Evolutionary conservation across 179 eudicot species (phyloP), one percentile per base, ranked within the genome.

Genomic region (Silene coronaria): DNA sequence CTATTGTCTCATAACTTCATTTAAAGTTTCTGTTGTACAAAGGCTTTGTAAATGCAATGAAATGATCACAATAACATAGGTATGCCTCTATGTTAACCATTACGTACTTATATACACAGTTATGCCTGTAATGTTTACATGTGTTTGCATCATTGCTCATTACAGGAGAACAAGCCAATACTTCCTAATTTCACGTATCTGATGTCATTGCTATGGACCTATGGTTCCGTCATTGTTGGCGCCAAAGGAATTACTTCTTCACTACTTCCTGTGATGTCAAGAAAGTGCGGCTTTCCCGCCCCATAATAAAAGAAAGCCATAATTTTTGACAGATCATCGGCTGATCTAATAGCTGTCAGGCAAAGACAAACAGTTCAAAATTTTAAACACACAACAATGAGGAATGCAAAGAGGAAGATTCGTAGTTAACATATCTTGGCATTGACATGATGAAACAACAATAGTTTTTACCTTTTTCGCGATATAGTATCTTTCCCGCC

Each of bases 251-350:
- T 90, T 12, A 51, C 64, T 81, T 91, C 97, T 74, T 81, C 89
- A 67, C 67, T 64, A 80, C 79, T 85, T 68, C 46, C 83, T 12
- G 45, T 59, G 42, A 53, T 51, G 46, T 72, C 76, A 71, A 93
- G 84, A 81, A 86, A 83, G 21, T 91, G 82, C 64, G 99, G 97
- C 79, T 88, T 92, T 67, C 91, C 90, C 23, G 93, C 97, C 77
- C 99, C 99, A 67, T 82, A 92, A 66, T 92, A 95, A 71, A 87
- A 95, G 89, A 85, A 95, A 1, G 99, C 97, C 99, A 92, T 95
- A 34, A 95, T 85, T 84, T 91, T 95, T 27, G 97, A 90, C 74
- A 95, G 77, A 73, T 95, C 96, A 70, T 91, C 90, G 30, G 96
- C 97, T 57, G 91, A 84, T 80, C 93, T 87, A 22, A 76, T 80